phyloP scores from a whole-genome alignment of 2,329 filamentous ascomycete species.

The Alternaria ventricosa region DNA sequence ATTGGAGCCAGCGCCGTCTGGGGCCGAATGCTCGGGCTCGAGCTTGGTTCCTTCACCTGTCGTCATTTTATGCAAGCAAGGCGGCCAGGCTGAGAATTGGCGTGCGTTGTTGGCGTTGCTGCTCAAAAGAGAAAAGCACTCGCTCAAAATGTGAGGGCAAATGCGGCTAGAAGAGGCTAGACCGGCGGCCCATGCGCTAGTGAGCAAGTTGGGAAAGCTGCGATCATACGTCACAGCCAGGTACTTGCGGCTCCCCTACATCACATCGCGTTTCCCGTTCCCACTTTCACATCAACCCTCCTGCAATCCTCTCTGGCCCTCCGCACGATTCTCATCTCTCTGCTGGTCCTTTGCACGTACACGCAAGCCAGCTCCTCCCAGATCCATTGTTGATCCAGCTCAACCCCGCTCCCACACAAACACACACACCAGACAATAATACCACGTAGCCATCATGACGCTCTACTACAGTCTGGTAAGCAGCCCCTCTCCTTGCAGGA shows the following conservation, averaged over 20 bases:
- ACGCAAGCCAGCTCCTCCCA: slow-evolving; percentile 2
- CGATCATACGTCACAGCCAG: slow-evolving; percentile 44
- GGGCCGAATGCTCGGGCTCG: slow-evolving; percentile 13
- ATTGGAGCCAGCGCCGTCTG: slow-evolving; percentile 22
- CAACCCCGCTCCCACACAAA: slow-evolving; percentile 34
- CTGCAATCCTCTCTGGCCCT: slow-evolving; percentile 10
- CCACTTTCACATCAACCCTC: slow-evolving; percentile 23
- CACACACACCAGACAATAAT: slow-evolving; percentile 21
- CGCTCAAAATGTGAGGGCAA: slow-evolving; percentile 26
- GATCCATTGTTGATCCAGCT: slow-evolving; percentile 5
- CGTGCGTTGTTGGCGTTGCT: slow-evolving; percentile 12
- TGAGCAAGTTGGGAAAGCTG: slow-evolving; percentile 14
- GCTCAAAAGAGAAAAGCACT: slow-evolving; percentile 19
- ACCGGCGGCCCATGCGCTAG: slow-evolving; percentile 17
- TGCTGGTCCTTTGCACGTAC: neutral
- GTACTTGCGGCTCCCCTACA: slow-evolving; percentile 31
- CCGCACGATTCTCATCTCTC: slow-evolving; percentile 2
- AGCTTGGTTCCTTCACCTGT: slow-evolving; percentile 18
- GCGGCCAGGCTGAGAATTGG: slow-evolving; percentile 6
- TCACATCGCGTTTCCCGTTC: slow-evolving; percentile 22
- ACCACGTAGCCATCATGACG: slow-evolving; percentile 63
- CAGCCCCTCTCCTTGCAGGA: slow-evolving; percentile 18
- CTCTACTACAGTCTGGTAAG: slow-evolving; percentile 73
- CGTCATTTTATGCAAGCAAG: slow-evolving; percentile 17
- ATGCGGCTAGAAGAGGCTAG: slow-evolving; percentile 27